Evolutionary conservation across 2,329 filamentous ascomycete species (phyloP).

Genomic region (Verticillium albo-atrum): DNA sequence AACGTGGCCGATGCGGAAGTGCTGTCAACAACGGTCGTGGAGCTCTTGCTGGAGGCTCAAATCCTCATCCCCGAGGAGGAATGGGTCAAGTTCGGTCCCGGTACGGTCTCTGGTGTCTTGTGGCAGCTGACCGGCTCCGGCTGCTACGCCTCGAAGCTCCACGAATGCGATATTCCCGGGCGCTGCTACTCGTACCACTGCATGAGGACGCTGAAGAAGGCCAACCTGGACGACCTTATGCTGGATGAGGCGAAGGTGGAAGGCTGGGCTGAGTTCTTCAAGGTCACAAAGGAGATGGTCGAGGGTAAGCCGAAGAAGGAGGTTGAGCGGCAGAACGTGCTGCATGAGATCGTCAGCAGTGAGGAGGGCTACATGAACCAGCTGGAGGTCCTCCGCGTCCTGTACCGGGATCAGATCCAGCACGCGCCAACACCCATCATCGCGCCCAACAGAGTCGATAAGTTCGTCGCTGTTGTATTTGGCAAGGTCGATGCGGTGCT

Average conservation of each 20-base stretch:
- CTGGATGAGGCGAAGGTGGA: slow-evolving; percentile 66
- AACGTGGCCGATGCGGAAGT: slow-evolving; percentile 95
- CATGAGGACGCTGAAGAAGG: slow-evolving; percentile 89
- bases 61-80: slow-evolving; percentile 87
- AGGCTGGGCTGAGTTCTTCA: slow-evolving; percentile 89
- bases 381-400: slow-evolving; percentile 74
- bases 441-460: slow-evolving; percentile 68
- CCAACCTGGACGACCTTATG: slow-evolving; percentile 74
- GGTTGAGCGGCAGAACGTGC: slow-evolving; percentile 84
- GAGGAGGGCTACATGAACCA: slow-evolving; percentile 90
- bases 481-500: slow-evolving; percentile 86
- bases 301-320: slow-evolving; percentile 77
- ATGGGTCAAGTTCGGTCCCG: slow-evolving; percentile 89
- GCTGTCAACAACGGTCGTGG: slow-evolving; percentile 71
- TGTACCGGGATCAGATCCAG: slow-evolving; percentile 80
- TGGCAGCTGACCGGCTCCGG: slow-evolving; percentile 90
- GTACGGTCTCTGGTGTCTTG: slow-evolving; percentile 79
- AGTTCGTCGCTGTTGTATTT: slow-evolving; percentile 82
- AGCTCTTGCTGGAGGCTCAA: slow-evolving; percentile 72
- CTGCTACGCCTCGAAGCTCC: slow-evolving; percentile 83
- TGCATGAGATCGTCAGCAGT: slow-evolving; percentile 92
- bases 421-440: slow-evolving; percentile 76
- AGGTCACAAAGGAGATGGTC: slow-evolving; percentile 71
- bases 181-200: slow-evolving; percentile 94
- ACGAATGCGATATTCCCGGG: slow-evolving; percentile 63